Evolutionary conservation across 202 grass and related monocot species (phyloP).

Genomic region (Setaria viridis): DNA sequence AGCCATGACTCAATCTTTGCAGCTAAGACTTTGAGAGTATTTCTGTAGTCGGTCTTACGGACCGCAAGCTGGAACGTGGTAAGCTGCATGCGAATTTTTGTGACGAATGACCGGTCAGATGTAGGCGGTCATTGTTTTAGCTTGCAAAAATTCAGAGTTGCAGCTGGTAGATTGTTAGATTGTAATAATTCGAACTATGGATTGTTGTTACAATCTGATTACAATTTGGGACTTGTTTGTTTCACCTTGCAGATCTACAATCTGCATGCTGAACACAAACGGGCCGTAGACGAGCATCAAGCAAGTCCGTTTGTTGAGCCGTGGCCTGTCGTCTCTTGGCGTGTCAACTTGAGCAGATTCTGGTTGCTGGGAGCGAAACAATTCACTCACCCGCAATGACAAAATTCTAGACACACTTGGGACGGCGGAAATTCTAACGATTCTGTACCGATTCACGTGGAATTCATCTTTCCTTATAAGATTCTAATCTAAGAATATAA

Average conservation of each 20-base stretch:
- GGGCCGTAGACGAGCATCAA: too few relatives aligned
- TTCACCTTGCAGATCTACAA: too few relatives aligned
- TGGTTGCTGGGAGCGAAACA: background rate
- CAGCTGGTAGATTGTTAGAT: too few relatives aligned
- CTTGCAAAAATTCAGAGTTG: background rate
- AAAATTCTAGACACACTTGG: background rate
- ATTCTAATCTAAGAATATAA: too few relatives aligned
- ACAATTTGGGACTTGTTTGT: too few relatives aligned
- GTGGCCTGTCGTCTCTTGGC: too few relatives aligned
- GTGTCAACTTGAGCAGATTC: background rate
- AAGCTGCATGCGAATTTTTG: background rate
- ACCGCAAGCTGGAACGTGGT: background rate
- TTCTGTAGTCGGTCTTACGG: background rate
- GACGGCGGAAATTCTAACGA: background rate
- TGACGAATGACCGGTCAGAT: background rate
- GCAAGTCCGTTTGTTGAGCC: too few relatives aligned
- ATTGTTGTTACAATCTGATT: too few relatives aligned
- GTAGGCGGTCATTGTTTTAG: background rate
- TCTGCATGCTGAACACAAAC: too few relatives aligned
- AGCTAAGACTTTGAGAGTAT: background rate
- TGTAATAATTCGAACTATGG: too few relatives aligned
- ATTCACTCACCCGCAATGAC: background rate
- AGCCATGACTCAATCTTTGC: background rate
- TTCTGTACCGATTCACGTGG: background rate
- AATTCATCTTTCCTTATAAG: too few relatives aligned